Conservation (phyloP, 2,329 filamentous ascomycete species). For the Knufia petricola region DNA sequence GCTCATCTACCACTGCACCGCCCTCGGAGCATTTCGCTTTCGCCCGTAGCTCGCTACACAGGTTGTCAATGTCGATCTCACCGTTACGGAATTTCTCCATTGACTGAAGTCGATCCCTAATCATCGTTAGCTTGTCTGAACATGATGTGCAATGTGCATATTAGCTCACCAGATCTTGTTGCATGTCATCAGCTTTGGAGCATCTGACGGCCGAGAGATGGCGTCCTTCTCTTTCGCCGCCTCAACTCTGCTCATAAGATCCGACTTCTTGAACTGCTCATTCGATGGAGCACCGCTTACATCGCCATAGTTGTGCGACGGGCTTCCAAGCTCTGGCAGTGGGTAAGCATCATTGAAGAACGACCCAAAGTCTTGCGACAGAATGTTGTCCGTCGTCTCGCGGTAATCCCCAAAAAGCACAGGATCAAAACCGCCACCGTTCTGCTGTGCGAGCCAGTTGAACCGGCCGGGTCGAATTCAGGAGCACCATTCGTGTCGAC, state of each 20-base stretch:
- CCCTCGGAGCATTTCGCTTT: conserved; percentile 90
- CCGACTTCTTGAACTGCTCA: conserved; percentile 45
- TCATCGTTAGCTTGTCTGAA: background rate
- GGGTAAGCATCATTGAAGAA: conserved; percentile 72
- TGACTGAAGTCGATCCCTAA: conserved; percentile 78
- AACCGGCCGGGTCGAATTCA: conserved; percentile 9
- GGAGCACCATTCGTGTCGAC: conserved; percentile 23
- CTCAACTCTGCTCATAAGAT: conserved; percentile 70
- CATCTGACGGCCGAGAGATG: conserved; percentile 57
- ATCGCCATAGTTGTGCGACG: conserved; percentile 55
- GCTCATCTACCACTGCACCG: conserved; percentile 79
- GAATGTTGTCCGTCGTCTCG: conserved; percentile 73
- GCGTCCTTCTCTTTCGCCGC: conserved; percentile 59
- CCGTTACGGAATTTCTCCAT: conserved; percentile 82
- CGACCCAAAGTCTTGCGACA: conserved; percentile 62
- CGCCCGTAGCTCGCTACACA: conserved; percentile 85
- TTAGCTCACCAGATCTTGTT: conserved; percentile 80
- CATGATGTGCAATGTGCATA: background rate
- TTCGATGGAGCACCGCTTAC: conserved; percentile 24
- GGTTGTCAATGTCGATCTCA: conserved; percentile 84
- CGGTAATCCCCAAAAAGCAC: conserved; percentile 86
- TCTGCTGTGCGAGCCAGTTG: conserved; percentile 65
- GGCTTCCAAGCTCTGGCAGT: conserved; percentile 63
- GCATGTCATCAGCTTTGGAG: conserved; percentile 63
- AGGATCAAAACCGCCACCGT: conserved; percentile 79